Base-by-base conservation (phyloP, 768 basidiomycete genomes). In the Xerocomus potaroensis region DNA sequence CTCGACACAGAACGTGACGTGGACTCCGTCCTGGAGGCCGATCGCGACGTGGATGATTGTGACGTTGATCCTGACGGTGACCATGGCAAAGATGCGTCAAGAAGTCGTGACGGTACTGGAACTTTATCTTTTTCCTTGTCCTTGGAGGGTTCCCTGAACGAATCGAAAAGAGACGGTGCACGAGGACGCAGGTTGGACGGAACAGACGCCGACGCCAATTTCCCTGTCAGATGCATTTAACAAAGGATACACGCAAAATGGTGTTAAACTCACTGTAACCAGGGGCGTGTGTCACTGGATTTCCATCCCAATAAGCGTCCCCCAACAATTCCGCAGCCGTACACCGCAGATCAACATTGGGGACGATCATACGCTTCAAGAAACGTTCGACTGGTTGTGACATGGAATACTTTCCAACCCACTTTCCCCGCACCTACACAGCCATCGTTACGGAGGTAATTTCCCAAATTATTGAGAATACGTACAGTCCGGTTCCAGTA, bases 401-500 rank as follows among this genome's bases (percentile, higher is more conserved):
- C 81, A 87, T 89, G 26, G 71, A 75, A 32, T 60, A 64, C 47
- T 49, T 52, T 32, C 93, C 92, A 11, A 93, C 75, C 93, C 93
- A 97, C 59, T 82, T 83, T 10, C 92, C 92, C 2, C 78, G 76
- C 49, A 88, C 70, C 83, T 87, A 39, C 7, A 29, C 27, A 19
- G 21, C n/a, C 9, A 15, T 32, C 1, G 29, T 47, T 45, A 50
- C 8, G 31, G 4, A 34, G 32, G 11, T 21, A n/a, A 8, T 15
- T 7, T 19, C n/a, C 10, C 10, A n/a, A 34, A 43, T n/a, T 33
- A 19, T 12, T 2, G 35, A 16, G 24, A n/a, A 12, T 4, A 66
- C 79, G 30, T 49, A 83, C 83, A 3, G 93, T 92, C 15, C 91
- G 79, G 35, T 78, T 71, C 84, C 90, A 95, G 63, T 99, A 99